These are phyloP conservation scores for Colletotrichum eremochloae DNA, from an alignment of 2,329 filamentous ascomycete species.

Conservation along the genomic window DNA sequence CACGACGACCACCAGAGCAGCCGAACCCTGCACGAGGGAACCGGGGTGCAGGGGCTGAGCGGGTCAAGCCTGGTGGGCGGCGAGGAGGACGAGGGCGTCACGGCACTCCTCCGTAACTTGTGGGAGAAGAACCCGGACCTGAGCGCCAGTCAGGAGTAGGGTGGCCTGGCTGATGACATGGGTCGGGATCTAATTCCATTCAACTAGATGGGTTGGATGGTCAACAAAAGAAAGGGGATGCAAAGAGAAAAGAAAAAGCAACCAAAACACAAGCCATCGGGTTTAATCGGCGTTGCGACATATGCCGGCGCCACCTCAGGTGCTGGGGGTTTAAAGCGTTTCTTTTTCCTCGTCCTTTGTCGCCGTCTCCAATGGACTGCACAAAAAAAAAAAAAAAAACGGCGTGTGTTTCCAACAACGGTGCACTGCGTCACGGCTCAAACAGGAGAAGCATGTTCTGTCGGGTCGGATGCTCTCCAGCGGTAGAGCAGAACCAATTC, in stretches of 20 bases:
- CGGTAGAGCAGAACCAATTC: neutral
- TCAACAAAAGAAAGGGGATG: neutral
- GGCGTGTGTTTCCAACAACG: neutral
- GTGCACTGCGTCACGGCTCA: neutral
- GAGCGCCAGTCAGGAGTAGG: slow-evolving; percentile 66
- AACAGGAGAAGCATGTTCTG: neutral
- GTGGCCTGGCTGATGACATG: slow-evolving; percentile 13
- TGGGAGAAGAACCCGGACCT: slow-evolving; percentile 74
- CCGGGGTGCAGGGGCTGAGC: slow-evolving; percentile 55
- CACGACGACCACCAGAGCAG: slow-evolving; percentile 52
- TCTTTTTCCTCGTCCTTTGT: neutral
- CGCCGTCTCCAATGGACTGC: neutral
- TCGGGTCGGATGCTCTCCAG: neutral
- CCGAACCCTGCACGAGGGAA: slow-evolving; percentile 50
- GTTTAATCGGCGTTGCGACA: neutral
- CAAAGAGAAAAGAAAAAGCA: neutral
- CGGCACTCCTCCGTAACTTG: slow-evolving; percentile 66
- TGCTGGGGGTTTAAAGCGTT: neutral
- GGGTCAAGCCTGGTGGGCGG: slow-evolving; percentile 64
- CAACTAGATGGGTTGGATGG: neutral
- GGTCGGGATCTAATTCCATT: slow-evolving; percentile 11
- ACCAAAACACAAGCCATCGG: neutral
- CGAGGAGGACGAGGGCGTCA: slow-evolving; percentile 64
- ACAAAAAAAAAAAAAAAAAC: no score
- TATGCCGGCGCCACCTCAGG: neutral